phyloP scores from a whole-genome alignment of 2,329 filamentous ascomycete species.

The Lasiodiplodia sp. region DNA sequence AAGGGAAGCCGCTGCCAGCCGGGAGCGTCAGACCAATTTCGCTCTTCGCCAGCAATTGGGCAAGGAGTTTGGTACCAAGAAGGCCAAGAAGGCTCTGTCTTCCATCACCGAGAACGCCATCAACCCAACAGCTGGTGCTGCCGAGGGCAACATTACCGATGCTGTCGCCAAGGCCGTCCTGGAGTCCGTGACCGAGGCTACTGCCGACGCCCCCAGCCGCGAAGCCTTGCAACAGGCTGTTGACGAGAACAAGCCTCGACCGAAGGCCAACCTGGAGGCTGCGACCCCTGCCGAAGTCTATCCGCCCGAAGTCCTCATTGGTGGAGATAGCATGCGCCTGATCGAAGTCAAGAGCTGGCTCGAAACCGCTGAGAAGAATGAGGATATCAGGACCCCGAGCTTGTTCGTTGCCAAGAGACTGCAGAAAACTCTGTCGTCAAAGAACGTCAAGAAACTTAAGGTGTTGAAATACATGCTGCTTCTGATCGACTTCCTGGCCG shows the following conservation, averaged over 20 bases:
- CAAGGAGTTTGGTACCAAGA: slow-evolving; percentile 83
- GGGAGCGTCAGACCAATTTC: slow-evolving; percentile 36
- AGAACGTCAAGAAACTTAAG: slow-evolving; percentile 56
- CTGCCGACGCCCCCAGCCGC: slow-evolving; percentile 70
- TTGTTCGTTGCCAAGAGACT: slow-evolving; percentile 72
- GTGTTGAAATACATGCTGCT: slow-evolving; percentile 57
- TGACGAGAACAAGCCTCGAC: slow-evolving; percentile 75
- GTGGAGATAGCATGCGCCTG: slow-evolving; percentile 69
- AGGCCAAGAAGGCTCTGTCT: slow-evolving; percentile 79
- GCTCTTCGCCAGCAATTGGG: slow-evolving; percentile 61
- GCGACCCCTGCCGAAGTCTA: slow-evolving; percentile 76
- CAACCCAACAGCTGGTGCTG: slow-evolving; percentile 39
- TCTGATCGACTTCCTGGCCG: slow-evolving; percentile 56
- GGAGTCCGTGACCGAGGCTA: slow-evolving; percentile 66
- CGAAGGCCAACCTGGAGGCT: slow-evolving; percentile 72
- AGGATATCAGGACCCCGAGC: slow-evolving; percentile 65
- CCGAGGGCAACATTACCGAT: slow-evolving; percentile 37
- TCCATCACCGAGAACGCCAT: slow-evolving; percentile 77
- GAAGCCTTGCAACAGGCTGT: slow-evolving; percentile 70
- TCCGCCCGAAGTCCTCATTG: slow-evolving; percentile 70
- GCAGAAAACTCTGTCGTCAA: slow-evolving; percentile 62
- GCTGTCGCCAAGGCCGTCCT: slow-evolving; percentile 59
- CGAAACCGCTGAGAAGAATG: slow-evolving; percentile 66
- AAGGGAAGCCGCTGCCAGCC: slow-evolving; percentile 38
- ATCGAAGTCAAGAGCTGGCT: slow-evolving; percentile 79